These are phyloP conservation scores for Sporobolomyces roseus DNA, from an alignment of 768 basidiomycete species.

Conservation along the genomic window DNA sequence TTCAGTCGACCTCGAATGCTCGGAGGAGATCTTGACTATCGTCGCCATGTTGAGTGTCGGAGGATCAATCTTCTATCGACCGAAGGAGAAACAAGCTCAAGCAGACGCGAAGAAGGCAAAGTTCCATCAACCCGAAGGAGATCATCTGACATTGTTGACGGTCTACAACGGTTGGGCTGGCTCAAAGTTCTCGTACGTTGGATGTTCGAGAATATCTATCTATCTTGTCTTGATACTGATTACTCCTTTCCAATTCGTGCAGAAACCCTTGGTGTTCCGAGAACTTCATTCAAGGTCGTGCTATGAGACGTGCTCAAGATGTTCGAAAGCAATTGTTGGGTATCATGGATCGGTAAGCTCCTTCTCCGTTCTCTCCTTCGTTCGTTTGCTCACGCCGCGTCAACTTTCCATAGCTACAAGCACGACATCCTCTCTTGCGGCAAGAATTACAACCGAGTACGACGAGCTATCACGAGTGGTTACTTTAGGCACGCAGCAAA, in stretches of 20 bases:
- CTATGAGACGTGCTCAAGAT: slow-evolving; percentile 95
- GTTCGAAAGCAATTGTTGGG: slow-evolving; percentile 94
- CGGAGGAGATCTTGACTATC: slow-evolving; percentile 93
- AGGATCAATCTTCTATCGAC: slow-evolving; percentile 86
- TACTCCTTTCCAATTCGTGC: not conserved
- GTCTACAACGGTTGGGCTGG: slow-evolving; percentile 99
- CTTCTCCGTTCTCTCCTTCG: not conserved
- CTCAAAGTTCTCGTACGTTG: slow-evolving; percentile 66
- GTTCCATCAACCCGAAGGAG: slow-evolving; percentile 98
- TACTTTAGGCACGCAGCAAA: slow-evolving; percentile 98
- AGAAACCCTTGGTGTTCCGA: slow-evolving; percentile 96
- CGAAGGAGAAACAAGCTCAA: slow-evolving; percentile 99
- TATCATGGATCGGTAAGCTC: slow-evolving; percentile 88
- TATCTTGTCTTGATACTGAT: no score
- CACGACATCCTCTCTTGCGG: slow-evolving; percentile 94
- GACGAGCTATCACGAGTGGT: slow-evolving; percentile 92
- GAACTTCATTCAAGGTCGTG: slow-evolving; percentile 96
- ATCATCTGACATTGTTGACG: slow-evolving; percentile 82
- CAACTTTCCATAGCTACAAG: slow-evolving; percentile 66
- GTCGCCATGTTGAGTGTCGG: slow-evolving; percentile 97
- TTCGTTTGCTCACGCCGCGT: not conserved
- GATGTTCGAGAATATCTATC: not conserved
- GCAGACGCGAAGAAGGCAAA: slow-evolving; percentile 99
- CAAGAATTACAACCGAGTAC: slow-evolving; percentile 79
- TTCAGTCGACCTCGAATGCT: slow-evolving; percentile 93